Conservation (phyloP, 495 filamentous ascomycete genomes). For the Annulohypoxylon stygium region DNA sequence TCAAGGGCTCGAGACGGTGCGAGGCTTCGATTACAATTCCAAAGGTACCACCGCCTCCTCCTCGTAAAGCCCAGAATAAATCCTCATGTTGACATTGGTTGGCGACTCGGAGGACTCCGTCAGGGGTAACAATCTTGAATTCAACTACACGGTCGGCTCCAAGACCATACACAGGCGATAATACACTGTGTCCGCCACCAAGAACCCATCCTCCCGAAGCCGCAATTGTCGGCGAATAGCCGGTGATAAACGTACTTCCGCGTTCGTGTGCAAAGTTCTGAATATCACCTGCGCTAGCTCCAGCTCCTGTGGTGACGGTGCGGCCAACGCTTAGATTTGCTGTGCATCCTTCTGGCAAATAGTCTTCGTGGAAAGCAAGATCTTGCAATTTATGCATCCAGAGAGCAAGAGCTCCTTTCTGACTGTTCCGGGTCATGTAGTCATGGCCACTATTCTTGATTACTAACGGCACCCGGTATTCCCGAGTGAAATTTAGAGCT, state of each 20-base stretch:
- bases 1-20: conserved; percentile 54
- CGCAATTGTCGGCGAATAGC: conserved; percentile 61
- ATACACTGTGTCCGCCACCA: conserved; percentile 70
- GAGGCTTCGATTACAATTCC: conserved; percentile 65
- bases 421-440: conserved; percentile 60
- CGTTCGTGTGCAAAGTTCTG: conserved; percentile 51
- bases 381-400: conserved; percentile 73
- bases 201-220: conserved; percentile 69
- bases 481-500: conserved; percentile 62
- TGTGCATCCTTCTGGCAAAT: conserved; percentile 46
- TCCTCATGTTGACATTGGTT: conserved; percentile 64
- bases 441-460: conserved; percentile 60
- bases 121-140: conserved; percentile 70
- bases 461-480: conserved; percentile 54
- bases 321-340: conserved; percentile 50
- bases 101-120: conserved; percentile 63
- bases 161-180: conserved; percentile 70
- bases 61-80: conserved; percentile 73
- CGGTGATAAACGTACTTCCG: conserved; percentile 55
- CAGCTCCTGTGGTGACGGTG: conserved; percentile 58
- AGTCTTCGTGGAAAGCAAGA: conserved; percentile 55
- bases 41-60: conserved; percentile 69
- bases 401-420: conserved; percentile 66
- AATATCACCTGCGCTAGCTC: conserved; percentile 55
- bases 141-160: conserved; percentile 73